Conservation (phyloP, 768 basidiomycete species). For the Gelatoporia subvermispora region DNA sequence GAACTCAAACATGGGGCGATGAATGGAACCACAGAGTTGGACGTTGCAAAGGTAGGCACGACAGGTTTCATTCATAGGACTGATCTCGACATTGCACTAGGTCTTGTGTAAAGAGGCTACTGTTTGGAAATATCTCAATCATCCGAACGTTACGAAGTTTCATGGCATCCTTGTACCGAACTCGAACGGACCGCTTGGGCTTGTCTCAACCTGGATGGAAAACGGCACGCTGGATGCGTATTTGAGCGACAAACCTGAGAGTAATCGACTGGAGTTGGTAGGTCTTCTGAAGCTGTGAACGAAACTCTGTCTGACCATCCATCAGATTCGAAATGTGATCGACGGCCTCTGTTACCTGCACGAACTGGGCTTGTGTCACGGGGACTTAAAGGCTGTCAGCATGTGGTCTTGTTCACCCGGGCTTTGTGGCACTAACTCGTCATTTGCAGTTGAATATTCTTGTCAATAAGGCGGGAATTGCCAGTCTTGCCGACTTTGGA, state of each 20-base stretch:
- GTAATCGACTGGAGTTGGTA: conserved; percentile 8
- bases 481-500: conserved; percentile 22
- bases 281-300: no score
- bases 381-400: conserved; percentile 20
- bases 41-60: no score
- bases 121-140: conserved; percentile 13
- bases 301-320: background rate
- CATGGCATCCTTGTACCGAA: conserved; percentile 4
- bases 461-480: conserved; percentile 11
- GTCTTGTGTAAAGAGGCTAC: conserved; percentile 8
- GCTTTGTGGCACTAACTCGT: no score
- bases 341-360: conserved; percentile 19
- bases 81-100: background rate
- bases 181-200: conserved; percentile 5
- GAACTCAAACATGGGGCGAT: no score
- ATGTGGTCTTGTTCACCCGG: no score
- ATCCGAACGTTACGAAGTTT: conserved; percentile 12
- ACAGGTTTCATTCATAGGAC: background rate
- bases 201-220: conserved; percentile 12
- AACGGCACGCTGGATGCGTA: conserved; percentile 9
- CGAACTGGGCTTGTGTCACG: conserved; percentile 16
- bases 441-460: conserved; percentile 17
- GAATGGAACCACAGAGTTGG: no score
- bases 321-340: conserved; percentile 14
- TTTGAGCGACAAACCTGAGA: conserved; percentile 6